These are phyloP conservation scores for Phaeosphaeriaceae sp. DNA, from an alignment of 2,329 filamentous ascomycete genomes.

Conservation along the genomic window DNA sequence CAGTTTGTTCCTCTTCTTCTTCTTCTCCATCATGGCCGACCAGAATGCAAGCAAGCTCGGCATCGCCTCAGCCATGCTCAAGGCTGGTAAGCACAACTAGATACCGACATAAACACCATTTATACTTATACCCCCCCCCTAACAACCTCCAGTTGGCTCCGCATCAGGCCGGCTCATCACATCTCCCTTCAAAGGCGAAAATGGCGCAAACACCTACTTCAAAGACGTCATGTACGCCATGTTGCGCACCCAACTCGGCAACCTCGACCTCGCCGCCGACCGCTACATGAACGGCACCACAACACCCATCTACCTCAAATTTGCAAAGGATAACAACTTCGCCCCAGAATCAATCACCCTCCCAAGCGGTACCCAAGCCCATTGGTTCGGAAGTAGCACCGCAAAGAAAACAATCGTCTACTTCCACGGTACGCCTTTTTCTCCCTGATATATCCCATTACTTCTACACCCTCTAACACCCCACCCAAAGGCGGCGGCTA, in stretches of 20 bases:
- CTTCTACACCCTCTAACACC: background rate
- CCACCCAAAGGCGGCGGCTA: slow-evolving; percentile 61
- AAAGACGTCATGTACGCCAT: slow-evolving; percentile 43
- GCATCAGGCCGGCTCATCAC: slow-evolving; percentile 42
- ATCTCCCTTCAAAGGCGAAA: slow-evolving; percentile 46
- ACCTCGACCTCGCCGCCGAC: slow-evolving; percentile 38
- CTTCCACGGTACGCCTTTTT: slow-evolving; percentile 54
- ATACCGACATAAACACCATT: slow-evolving; percentile 10
- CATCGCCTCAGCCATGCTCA: slow-evolving; percentile 38
- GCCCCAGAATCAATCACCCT: slow-evolving; percentile 48
- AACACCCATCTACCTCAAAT: slow-evolving; percentile 43
- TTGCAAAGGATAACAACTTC: slow-evolving; percentile 44
- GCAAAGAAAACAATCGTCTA: slow-evolving; percentile 54
- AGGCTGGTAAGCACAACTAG: slow-evolving; percentile 28
- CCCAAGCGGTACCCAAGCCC: slow-evolving; percentile 51
- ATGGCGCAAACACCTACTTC: slow-evolving; percentile 44
- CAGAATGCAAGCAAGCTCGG: slow-evolving; percentile 40
- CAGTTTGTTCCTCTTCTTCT: too few species aligned
- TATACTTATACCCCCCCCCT: slow-evolving; percentile 5
- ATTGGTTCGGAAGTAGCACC: slow-evolving; percentile 54
- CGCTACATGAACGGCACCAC: slow-evolving; percentile 38
- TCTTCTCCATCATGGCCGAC: slow-evolving; percentile 28
- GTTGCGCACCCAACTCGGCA: slow-evolving; percentile 40
- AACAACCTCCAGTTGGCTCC: slow-evolving; percentile 31
- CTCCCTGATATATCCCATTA: background rate